phyloP scores from a whole-genome alignment of 202 grass and related monocot genomes.

The Eragrostis tef region DNA sequence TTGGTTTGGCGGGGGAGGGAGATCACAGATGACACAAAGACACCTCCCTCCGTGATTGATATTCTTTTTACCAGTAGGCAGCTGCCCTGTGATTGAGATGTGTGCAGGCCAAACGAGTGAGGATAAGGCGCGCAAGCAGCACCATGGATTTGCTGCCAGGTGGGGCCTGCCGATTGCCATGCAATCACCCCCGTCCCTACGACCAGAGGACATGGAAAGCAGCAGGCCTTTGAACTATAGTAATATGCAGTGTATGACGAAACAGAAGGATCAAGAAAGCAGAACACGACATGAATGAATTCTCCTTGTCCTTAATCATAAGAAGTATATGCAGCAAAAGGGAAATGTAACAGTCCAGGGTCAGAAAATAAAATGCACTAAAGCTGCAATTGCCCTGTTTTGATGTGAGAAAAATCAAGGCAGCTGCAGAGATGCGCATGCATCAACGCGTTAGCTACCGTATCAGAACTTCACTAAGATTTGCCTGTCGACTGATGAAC shows the following conservation, averaged over 20 bases:
- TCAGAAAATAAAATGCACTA: not conserved
- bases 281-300: not conserved
- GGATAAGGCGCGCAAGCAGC: constrained; percentile 52
- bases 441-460: no score
- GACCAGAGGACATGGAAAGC: not conserved
- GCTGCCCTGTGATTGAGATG: not conserved
- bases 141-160: constrained; percentile 53
- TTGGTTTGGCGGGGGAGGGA: not conserved
- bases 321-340: not conserved
- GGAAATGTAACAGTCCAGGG: not conserved
- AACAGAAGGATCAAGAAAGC: not conserved
- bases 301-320: not conserved
- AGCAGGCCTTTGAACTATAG: not conserved
- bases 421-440: no score
- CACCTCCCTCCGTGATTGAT: constrained; percentile 1
- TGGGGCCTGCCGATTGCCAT: not conserved
- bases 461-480: no score
- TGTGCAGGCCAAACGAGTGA: not conserved
- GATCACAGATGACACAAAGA: not conserved
- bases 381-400: no score
- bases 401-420: no score
- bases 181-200: not conserved
- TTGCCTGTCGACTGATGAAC: no score
- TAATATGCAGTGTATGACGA: not conserved
- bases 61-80: not conserved